These are phyloP conservation scores for Parmelia sp. DNA, from an alignment of 495 filamentous ascomycete genomes.

Conservation along the genomic window DNA sequence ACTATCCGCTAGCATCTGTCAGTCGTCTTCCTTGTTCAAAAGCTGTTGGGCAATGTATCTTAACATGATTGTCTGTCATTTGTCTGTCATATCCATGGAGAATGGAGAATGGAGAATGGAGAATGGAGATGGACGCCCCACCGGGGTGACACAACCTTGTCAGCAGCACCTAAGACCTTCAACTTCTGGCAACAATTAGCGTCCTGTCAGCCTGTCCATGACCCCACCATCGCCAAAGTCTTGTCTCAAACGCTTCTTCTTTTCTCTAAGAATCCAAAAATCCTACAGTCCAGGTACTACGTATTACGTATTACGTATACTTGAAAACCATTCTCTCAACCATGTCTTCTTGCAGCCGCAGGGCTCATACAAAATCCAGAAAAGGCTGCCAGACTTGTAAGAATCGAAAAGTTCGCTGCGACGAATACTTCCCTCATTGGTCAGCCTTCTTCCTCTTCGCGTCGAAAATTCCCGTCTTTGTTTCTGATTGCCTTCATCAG, in stretches of 20 bases:
- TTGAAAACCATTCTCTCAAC: background rate
- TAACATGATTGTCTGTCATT: too few relatives aligned
- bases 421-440: constrained; percentile 1
- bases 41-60: too few relatives aligned
- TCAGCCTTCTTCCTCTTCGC: background rate
- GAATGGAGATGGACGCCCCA: too few relatives aligned
- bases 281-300: background rate
- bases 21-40: too few relatives aligned
- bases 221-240: background rate
- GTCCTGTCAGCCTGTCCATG: background rate
- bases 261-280: background rate
- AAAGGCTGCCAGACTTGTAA: constrained; percentile 4
- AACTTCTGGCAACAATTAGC: background rate
- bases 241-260: background rate
- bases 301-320: background rate
- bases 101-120: too few relatives aligned
- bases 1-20: too few relatives aligned
- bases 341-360: constrained; percentile 1
- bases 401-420: background rate
- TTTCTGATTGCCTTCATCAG: background rate
- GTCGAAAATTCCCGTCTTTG: background rate
- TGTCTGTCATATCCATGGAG: too few relatives aligned
- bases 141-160: too few relatives aligned
- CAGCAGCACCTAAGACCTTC: too few relatives aligned
- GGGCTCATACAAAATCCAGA: background rate